Evolutionary conservation across 1,284 basidiomycete genomes (phyloP).

Genomic region (Ceratobasidium sp.): DNA sequence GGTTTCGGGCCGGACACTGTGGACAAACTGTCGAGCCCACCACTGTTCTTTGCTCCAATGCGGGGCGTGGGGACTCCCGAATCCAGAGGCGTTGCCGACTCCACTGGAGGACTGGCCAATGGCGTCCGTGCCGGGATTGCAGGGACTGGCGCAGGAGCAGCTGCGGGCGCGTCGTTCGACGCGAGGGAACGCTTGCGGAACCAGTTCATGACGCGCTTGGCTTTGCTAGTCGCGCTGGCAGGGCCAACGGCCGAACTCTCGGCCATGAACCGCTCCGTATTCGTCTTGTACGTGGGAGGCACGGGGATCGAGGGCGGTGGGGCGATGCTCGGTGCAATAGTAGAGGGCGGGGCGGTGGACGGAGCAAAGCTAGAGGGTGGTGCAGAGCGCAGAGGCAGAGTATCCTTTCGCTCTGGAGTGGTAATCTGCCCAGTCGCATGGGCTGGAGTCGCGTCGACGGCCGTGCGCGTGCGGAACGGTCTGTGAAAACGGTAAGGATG

Average conservation of each 20-base stretch:
- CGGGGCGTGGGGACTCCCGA: neutral
- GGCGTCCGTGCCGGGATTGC: slow-evolving; percentile 3
- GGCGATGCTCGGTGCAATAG: slow-evolving; percentile 48
- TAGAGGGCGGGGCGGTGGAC: slow-evolving; percentile 31
- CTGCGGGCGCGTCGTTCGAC: slow-evolving; percentile 42
- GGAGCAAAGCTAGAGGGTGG: slow-evolving; percentile 3
- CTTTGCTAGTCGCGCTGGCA: slow-evolving; percentile 62
- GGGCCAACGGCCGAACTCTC: slow-evolving; percentile 23
- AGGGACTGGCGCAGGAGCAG: slow-evolving; percentile 16
- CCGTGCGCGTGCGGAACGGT: slow-evolving; percentile 42
- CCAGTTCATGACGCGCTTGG: slow-evolving; percentile 75
- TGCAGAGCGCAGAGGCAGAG: slow-evolving; percentile 34
- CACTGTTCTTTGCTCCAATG: slow-evolving; percentile 14
- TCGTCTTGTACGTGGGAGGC: slow-evolving; percentile 35
- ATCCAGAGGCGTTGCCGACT: neutral
- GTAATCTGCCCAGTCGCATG: slow-evolving; percentile 17
- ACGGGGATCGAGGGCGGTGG: neutral
- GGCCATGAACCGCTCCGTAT: slow-evolving; percentile 39
- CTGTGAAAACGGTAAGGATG: slow-evolving; percentile 24
- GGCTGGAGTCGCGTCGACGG: slow-evolving; percentile 52
- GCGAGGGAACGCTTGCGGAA: slow-evolving; percentile 67
- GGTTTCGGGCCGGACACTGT: neutral
- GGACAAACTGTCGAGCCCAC: slow-evolving; percentile 12
- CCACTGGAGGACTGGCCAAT: neutral
- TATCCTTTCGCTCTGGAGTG: slow-evolving; percentile 48